Conservation (phyloP, 176 grass and related monocot genomes). For the Cenchrus americanus region DNA sequence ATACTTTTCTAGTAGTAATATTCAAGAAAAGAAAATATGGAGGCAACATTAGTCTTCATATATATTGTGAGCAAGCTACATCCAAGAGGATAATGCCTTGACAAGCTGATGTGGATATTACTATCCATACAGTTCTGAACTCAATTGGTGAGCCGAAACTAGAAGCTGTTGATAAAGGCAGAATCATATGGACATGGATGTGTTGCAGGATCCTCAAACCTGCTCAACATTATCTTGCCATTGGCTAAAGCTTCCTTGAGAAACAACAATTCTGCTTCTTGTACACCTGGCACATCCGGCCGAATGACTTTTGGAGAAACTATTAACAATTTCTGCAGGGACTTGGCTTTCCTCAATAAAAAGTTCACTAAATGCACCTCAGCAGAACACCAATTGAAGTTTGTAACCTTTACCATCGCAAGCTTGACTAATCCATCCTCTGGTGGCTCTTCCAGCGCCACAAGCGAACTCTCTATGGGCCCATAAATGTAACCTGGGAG, state of each 20-base stretch:
- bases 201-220: neutral
- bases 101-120: neutral
- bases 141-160: neutral
- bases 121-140: neutral
- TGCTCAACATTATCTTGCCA: conserved; percentile 26
- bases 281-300: neutral
- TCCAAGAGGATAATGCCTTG: neutral
- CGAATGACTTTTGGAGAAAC: neutral
- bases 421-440: conserved; percentile 30
- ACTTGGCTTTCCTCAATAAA: conserved; percentile 25
- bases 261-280: neutral
- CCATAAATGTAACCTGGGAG: neutral
- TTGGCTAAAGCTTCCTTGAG: neutral
- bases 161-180: neutral
- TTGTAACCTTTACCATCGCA: conserved; percentile 13
- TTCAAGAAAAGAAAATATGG: neutral
- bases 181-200: conserved; percentile 8
- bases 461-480: neutral
- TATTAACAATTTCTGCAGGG: conserved; percentile 16
- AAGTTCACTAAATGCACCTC: conserved; percentile 33
- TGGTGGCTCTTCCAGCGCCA: neutral
- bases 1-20: neutral
- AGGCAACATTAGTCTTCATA: neutral
- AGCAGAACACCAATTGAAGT: neutral
- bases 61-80: neutral